Evolutionary conservation across 768 basidiomycete genomes (phyloP).

Genomic region (Mycena vitilis): DNA sequence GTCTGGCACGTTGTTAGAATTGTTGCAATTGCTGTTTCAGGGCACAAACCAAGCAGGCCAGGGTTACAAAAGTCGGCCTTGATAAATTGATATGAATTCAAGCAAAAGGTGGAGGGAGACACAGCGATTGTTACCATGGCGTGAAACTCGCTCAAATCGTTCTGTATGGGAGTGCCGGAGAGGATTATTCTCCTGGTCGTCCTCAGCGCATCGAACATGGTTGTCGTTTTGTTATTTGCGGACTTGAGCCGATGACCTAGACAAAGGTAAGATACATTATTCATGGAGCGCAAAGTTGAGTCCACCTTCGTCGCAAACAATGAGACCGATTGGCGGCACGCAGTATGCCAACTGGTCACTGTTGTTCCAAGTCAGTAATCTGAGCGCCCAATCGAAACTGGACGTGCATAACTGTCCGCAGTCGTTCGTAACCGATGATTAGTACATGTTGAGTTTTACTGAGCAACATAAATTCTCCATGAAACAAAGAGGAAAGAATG

Average conservation of each 20-base stretch:
- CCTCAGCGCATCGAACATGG: slow-evolving; percentile 83
- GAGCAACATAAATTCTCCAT: slow-evolving; percentile 14
- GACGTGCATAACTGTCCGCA: slow-evolving; percentile 84
- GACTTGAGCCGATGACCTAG: slow-evolving; percentile 93
- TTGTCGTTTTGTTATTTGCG: slow-evolving; percentile 88
- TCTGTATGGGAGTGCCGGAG: slow-evolving; percentile 97
- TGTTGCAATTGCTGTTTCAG: slow-evolving; percentile 8
- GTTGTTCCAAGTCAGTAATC: slow-evolving; percentile 38
- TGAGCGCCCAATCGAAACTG: slow-evolving; percentile 9
- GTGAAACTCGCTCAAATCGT: slow-evolving; percentile 95
- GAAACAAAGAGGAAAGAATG: no score
- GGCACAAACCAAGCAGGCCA: slow-evolving; percentile 76
- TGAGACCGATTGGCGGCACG: slow-evolving; percentile 91
- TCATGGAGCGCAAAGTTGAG: neutral
- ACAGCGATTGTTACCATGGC: slow-evolving; percentile 77
- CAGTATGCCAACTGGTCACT: slow-evolving; percentile 71
- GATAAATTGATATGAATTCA: slow-evolving; percentile 1
- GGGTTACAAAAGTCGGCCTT: slow-evolving; percentile 96
- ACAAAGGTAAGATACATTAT: slow-evolving; percentile 1
- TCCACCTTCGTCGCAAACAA: slow-evolving; percentile 94
- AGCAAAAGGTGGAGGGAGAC: neutral
- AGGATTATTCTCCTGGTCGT: slow-evolving; percentile 87
- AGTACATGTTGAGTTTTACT: slow-evolving; percentile 87
- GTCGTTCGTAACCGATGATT: slow-evolving; percentile 94
- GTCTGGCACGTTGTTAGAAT: slow-evolving; percentile 55